phyloP scores from a whole-genome alignment of 768 basidiomycete species.

The Calocybe gangraenosa region DNA sequence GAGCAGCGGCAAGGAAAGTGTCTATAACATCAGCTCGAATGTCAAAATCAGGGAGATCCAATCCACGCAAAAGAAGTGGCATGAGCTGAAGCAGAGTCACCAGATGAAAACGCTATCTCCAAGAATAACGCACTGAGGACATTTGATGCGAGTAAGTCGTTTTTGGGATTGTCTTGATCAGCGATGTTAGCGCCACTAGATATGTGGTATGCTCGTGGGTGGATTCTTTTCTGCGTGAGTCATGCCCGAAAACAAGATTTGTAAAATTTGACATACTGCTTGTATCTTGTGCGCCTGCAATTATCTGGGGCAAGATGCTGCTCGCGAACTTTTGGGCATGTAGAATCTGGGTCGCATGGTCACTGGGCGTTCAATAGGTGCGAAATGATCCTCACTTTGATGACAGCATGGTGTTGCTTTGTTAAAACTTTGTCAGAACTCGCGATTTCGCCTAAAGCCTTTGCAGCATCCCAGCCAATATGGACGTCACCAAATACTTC shows the following conservation, averaged over 20 bases:
- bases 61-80: conserved; percentile 81
- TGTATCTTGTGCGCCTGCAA: conserved; percentile 56
- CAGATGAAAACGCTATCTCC: not conserved
- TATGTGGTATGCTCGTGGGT: conserved; percentile 56
- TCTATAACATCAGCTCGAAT: conserved; percentile 81
- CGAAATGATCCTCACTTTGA: conserved; percentile 53
- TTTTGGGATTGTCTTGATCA: conserved; percentile 79
- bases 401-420: conserved; percentile 72
- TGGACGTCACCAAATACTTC: conserved; percentile 61
- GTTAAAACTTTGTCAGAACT: conserved; percentile 60
- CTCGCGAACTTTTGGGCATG: conserved; percentile 76
- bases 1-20: conserved; percentile 68
- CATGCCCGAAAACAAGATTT: not conserved
- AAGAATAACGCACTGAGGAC: conserved; percentile 39
- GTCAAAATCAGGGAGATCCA: conserved; percentile 69
- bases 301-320: conserved; percentile 67
- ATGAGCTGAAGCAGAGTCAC: conserved; percentile 54
- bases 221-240: conserved; percentile 7
- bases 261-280: conserved; percentile 37
- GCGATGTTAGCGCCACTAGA: conserved; percentile 77
- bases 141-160: conserved; percentile 69
- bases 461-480: conserved; percentile 72
- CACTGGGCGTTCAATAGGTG: conserved; percentile 1
- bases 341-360: conserved; percentile 47
- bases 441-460: conserved; percentile 64